Base-by-base conservation (phyloP, 2,329 filamentous ascomycete genomes). In the Penicillium sclerotigenum region DNA sequence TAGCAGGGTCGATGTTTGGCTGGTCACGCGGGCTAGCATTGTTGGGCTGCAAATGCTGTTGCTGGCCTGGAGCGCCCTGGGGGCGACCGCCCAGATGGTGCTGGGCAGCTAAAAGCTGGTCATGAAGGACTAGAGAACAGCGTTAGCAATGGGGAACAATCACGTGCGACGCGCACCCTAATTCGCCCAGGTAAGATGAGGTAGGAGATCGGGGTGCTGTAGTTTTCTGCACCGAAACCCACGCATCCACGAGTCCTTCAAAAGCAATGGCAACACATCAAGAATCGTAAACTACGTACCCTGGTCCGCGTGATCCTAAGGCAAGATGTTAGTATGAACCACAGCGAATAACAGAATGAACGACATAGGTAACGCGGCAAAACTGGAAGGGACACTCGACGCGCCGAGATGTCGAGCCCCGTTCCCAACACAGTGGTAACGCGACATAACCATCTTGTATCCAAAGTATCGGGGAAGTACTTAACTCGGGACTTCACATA, bases 1-100 rank as follows among this genome's bases (percentile, higher is more conserved):
- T 85, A 47, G 81, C 81, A 37, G 82, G 83, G 67, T 84, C 82
- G 63, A 84, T 83, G 64, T 83, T 81, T 61, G 79, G 77, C 57
- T 82, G 75, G 59, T 77, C 73, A 65, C 76, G 79, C 54, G 77
- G 74, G 56, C 75, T 75, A 13, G 73, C 67, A 31, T 74, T 71
- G 50, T 67, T 71, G 7, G 73, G 67, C 67, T 76, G 66, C 67
- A 75, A 60, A 59, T 73, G 71, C 58, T 67, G 68, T 52, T 71
- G 76, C 66, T 75, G 71, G 31, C 78, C 67, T 59, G 75, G 65
- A 59, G 75, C 71, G 42, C 76, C 73, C 59, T 77, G 75, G 14
- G 75, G 68, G 20, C 73, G 72, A 34, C 65, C 62, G 51, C 66
- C 70, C 52, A 75, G 65, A 41, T 77, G 73, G 49, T 76, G 74